Percentiles rank a stretch among this genome's conserved stretches.
Evolutionary conservation across 768 basidiomycete genomes (phyloP).

Genomic region (Lactarius psammicola): DNA sequence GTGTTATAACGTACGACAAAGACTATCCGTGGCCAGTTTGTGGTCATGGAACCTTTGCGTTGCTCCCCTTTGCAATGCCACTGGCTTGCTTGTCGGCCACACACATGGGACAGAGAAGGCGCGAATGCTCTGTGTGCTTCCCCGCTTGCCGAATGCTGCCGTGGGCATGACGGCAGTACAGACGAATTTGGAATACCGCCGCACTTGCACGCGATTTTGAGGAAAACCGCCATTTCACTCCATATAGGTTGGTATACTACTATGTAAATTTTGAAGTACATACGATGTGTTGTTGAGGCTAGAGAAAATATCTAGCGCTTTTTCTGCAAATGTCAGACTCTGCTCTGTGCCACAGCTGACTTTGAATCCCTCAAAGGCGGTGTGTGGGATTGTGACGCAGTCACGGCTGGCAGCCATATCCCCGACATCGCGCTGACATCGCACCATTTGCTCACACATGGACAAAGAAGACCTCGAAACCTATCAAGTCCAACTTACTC

Average conservation of each 20-base stretch:
- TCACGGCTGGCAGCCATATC: background rate
- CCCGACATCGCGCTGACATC: conserved; percentile 7
- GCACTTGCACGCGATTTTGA: background rate
- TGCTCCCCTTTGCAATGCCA: no score
- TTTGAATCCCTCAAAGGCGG: conserved; percentile 10
- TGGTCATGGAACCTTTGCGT: no score
- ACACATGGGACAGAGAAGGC: no score
- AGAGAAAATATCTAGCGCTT: no score
- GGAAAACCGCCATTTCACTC: background rate
- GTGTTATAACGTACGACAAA: no score
- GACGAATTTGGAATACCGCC: background rate
- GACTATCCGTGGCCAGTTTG: no score
- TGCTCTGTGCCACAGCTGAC: conserved; percentile 23
- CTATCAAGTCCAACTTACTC: conserved; percentile 86
- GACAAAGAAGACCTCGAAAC: conserved; percentile 80
- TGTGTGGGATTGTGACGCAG: background rate
- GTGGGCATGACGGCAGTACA: background rate
- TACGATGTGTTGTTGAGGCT: no score
- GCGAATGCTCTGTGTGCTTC: background rate
- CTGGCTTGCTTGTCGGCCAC: no score
- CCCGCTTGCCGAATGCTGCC: background rate
- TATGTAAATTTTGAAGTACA: background rate
- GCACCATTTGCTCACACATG: conserved; percentile 33
- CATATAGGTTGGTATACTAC: background rate
- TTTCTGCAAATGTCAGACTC: no score